Evolutionary conservation across 305 asterid genomes (phyloP).

Genomic region (Fraxinus latifolia): DNA sequence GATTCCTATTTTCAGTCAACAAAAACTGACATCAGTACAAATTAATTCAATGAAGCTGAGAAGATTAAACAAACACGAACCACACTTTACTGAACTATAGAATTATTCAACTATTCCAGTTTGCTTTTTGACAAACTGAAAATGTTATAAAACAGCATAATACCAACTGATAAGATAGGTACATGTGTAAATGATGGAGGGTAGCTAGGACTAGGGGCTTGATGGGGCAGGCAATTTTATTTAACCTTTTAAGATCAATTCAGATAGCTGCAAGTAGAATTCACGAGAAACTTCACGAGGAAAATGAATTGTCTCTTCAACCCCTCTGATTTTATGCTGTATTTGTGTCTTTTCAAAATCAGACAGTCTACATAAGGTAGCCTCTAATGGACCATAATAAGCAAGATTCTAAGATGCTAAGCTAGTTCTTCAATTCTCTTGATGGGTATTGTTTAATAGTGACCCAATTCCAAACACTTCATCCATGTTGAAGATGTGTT

Average conservation of each 20-base stretch:
- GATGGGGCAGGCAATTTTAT: not conserved
- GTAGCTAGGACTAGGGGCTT: not conserved
- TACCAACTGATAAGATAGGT: not conserved
- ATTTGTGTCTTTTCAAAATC: not conserved
- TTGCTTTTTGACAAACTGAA: not conserved
- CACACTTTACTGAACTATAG: not conserved
- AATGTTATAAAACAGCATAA: not conserved
- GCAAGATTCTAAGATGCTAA: not conserved
- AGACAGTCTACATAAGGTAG: not conserved
- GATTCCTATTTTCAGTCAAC: slow-evolving; percentile 27
- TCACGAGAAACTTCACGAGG: not conserved
- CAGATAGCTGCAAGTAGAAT: not conserved
- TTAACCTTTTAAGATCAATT: not conserved
- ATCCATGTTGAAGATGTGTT: not conserved
- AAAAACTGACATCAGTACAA: slow-evolving; percentile 10
- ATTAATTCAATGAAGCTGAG: not conserved
- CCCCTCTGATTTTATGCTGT: not conserved
- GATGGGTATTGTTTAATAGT: not conserved
- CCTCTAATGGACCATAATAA: not conserved
- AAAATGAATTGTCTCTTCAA: not conserved
- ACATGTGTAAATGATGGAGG: not conserved
- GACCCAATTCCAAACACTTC: not conserved
- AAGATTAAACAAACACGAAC: not conserved
- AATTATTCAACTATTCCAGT: not conserved
- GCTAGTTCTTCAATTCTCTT: not conserved